A percentile compares a stretch with the other conserved stretches of the same genome.
Evolutionary conservation across 140 eudicot genomes (phyloP).

Genomic region (Erigeron philadelphicus): DNA sequence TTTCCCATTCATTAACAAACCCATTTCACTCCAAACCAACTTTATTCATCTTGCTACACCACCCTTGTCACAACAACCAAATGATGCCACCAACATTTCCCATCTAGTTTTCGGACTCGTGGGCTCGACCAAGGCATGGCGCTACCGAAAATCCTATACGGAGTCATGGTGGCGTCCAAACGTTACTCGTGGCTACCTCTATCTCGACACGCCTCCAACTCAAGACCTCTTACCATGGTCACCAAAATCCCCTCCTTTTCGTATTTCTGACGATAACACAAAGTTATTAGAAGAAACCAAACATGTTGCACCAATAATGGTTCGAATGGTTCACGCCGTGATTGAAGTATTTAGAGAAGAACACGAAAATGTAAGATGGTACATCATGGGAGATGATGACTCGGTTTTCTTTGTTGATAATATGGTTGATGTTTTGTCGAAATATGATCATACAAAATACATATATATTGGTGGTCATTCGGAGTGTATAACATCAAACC

Average conservation of each 20-base stretch:
- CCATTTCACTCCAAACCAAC: neutral
- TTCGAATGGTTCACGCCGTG: constrained; percentile 21
- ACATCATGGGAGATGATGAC: constrained; percentile 52
- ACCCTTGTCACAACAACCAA: neutral
- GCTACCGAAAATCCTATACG: neutral
- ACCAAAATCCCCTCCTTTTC: neutral
- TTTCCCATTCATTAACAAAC: neutral
- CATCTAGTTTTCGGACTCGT: neutral
- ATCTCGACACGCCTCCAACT: neutral
- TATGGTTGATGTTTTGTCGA: constrained; percentile 36
- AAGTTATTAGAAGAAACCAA: constrained; percentile 9
- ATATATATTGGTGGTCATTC: constrained; percentile 43
- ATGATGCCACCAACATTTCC: neutral
- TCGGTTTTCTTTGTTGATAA: constrained; percentile 43
- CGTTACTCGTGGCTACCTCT: neutral
- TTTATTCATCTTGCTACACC: neutral
- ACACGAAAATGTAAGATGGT: constrained; percentile 39
- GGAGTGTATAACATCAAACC: constrained; percentile 29
- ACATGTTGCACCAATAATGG: constrained; percentile 15
- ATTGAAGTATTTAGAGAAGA: constrained; percentile 37
- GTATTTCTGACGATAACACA: constrained; percentile 12
- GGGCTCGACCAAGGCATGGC: neutral
- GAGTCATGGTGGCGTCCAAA: constrained; percentile 24
- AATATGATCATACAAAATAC: constrained; percentile 46
- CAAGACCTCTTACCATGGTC: neutral